Conservation (phyloP, 257 asterid species). For the Petrea volubilis region DNA sequence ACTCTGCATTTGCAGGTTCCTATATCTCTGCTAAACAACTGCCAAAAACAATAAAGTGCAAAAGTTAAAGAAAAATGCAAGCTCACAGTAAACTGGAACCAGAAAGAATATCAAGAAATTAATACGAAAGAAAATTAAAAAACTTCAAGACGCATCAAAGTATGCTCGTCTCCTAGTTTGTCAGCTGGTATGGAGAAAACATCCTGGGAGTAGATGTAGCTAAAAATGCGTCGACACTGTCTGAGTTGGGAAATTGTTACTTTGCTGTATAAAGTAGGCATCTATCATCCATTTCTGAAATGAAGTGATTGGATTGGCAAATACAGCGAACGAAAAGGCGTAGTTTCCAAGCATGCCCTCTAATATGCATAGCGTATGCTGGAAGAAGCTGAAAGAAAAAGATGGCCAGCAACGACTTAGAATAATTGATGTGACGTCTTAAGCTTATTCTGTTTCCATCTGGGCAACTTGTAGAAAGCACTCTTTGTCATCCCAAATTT, state of each 20-base stretch:
- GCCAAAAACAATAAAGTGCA: slow-evolving; percentile 14
- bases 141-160: slow-evolving; percentile 20
- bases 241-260: slow-evolving; percentile 28
- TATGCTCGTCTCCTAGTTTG: slow-evolving; percentile 26
- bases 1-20: slow-evolving; percentile 39
- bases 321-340: slow-evolving; percentile 3
- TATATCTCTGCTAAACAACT: slow-evolving; percentile 27
- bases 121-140: not conserved
- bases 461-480: slow-evolving; percentile 69
- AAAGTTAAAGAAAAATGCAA: slow-evolving; percentile 26
- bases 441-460: slow-evolving; percentile 81
- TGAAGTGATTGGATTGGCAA: slow-evolving; percentile 9
- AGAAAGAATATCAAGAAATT: slow-evolving; percentile 44
- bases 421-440: slow-evolving; percentile 64
- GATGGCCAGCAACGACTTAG: slow-evolving; percentile 35
- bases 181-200: slow-evolving; percentile 32
- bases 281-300: slow-evolving; percentile 36
- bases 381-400: too few relatives aligned
- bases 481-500: slow-evolving; percentile 66
- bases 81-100: slow-evolving; percentile 45
- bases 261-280: slow-evolving; percentile 21
- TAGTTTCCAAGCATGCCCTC: slow-evolving; percentile 29
- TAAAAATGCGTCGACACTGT: slow-evolving; percentile 60
- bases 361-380: too few relatives aligned
- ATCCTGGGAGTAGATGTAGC: slow-evolving; percentile 51